A percentile compares a stretch with the other conserved stretches of the same genome.
Evolutionary conservation across 2,329 filamentous ascomycete species (phyloP).

Genomic region (Mycocentrospora acerina): DNA sequence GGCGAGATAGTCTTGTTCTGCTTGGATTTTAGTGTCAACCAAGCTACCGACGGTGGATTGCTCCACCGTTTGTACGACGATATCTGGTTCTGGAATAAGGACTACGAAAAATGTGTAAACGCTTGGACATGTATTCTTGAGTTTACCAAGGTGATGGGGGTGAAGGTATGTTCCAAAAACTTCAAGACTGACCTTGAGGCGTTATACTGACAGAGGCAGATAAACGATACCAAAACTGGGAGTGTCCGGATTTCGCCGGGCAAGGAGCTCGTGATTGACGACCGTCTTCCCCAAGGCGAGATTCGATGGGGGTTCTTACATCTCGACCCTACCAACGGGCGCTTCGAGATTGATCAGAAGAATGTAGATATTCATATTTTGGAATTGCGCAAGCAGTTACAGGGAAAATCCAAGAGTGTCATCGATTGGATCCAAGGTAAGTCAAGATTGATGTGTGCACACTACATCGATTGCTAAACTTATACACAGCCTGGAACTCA

Average conservation of each 20-base stretch:
- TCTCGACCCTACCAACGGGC: constrained; percentile 25
- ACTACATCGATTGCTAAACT: background rate
- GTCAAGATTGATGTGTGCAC: background rate
- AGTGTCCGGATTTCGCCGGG: constrained; percentile 38
- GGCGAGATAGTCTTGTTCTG: constrained; percentile 53
- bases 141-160: constrained; percentile 47
- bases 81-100: constrained; percentile 50
- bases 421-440: constrained; percentile 35
- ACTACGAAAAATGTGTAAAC: constrained; percentile 43
- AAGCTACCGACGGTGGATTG: constrained; percentile 43
- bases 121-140: constrained; percentile 49
- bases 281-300: constrained; percentile 27
- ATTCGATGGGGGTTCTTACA: constrained; percentile 39
- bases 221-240: constrained; percentile 47
- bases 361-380: constrained; percentile 36
- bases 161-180: constrained; percentile 26
- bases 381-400: constrained; percentile 31
- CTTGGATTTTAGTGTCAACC: constrained; percentile 50
- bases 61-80: constrained; percentile 54
- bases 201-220: constrained; percentile 13
- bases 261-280: constrained; percentile 14
- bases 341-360: constrained; percentile 36
- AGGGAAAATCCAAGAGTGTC: constrained; percentile 32
- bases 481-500: constrained; percentile 50
- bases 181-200: too few relatives aligned